A percentile compares a stretch with the other conserved stretches of the same genome.
Conservation (phyloP, 345 rosid species). For the Pistacia integerrima region DNA sequence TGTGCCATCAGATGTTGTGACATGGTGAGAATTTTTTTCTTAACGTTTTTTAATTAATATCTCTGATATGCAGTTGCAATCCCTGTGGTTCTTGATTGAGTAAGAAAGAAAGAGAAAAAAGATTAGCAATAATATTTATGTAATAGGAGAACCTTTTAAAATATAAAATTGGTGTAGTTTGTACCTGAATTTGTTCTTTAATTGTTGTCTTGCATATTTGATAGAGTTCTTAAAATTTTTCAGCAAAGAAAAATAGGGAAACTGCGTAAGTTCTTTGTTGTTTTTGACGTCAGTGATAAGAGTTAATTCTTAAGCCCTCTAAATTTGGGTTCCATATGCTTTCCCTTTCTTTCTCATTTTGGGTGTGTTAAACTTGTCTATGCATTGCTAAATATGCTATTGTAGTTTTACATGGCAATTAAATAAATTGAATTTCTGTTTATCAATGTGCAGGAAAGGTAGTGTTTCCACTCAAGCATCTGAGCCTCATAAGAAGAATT, state of each 20-base stretch:
- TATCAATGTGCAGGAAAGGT: constrained; percentile 61
- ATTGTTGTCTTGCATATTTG: neutral
- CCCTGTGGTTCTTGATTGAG: neutral
- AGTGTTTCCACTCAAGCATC: constrained; percentile 56
- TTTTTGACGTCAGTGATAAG: neutral
- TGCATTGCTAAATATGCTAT: neutral
- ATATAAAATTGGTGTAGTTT: neutral
- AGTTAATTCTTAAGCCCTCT: neutral
- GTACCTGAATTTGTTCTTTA: neutral
- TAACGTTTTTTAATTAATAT: neutral
- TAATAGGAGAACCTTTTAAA: too few relatives aligned
- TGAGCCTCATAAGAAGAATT: constrained; percentile 61
- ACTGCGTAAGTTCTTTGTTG: neutral
- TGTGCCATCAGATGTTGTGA: constrained; percentile 46
- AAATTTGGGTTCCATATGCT: neutral
- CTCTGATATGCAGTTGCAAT: neutral
- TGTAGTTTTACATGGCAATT: neutral
- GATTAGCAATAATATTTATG: too few relatives aligned
- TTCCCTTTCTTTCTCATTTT: constrained; percentile 2
- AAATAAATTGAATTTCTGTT: constrained; percentile 23
- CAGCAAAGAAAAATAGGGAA: neutral
- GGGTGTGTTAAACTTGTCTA: neutral
- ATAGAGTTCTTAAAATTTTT: neutral
- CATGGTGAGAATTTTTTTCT: constrained; percentile 66
- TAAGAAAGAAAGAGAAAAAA: too few relatives aligned